Evolutionary conservation across 108 stramenopile genomes (phyloP), one percentile per base, ranked within the genome.

Genomic region (Bacterosira constricta): DNA sequence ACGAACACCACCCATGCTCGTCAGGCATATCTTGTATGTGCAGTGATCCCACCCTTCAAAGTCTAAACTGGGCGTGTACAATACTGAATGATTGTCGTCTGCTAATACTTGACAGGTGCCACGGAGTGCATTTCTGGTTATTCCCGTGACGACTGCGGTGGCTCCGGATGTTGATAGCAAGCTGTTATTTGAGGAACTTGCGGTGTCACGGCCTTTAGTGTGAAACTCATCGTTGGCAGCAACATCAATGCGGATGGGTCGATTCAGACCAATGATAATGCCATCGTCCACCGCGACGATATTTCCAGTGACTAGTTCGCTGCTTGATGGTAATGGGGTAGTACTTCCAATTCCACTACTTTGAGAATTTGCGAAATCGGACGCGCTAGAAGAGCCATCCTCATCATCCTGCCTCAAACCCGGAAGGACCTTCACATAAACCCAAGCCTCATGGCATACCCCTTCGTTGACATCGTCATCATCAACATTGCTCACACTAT

Each of bases 221-320:
- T n/a, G n/a, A 27, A 50, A 29, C 56, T 77, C 67, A 44, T 77
- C 67, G 32, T 77, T 77, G 50, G 66, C 56, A 44, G 69, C 30
- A 10, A 77, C 75, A 38, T 69, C 62, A n/a, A 77, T 49, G 26
- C 34, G 55, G 46, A 77, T 37, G 35, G 75, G 61, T 13, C 15
- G 66, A 44, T 69, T 51, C 7, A 18, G 36, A 52, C 51, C 66
- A 37, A 61, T 77, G 52, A 57, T 44, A 30, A 39, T 44, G 27
- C 20, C 39, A 25, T 77, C 75, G 27, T 63, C 62, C 15, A 63
- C 20, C n/a, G 75, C 75, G 27, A 56, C 21, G 30, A 77, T 52
- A 23, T 30, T 61, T 45, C 51, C 51, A n/a, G n/a, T n/a, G n/a
- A n/a, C n/a, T n/a, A n/a, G n/a, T n/a, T n/a, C n/a, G n/a, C n/a